Evolutionary conservation across 179 eudicot genomes (phyloP), one percentile per base, ranked within the genome.

Genomic region (Spinacia oleracea): DNA sequence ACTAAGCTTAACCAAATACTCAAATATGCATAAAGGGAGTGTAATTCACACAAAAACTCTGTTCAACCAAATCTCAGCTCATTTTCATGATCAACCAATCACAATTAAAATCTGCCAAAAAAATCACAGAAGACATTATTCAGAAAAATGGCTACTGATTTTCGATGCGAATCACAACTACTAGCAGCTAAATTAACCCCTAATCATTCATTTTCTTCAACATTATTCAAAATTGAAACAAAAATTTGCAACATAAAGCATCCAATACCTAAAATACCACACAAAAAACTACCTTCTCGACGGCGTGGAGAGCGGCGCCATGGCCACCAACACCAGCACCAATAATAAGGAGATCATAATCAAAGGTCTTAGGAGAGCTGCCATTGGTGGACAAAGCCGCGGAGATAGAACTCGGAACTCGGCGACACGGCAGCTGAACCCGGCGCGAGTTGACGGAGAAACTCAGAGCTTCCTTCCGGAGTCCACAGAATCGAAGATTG

Each of bases 321-420:
- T 95, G 98, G 18, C 98, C 98, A 21, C 98, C 98, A 42, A 95
- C 98, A 1, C 98, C 98, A 73, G 98, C 98, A 38, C 98, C 98
- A 67, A 93, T 92, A 56, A 96, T 92, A 8, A 93, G 90, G 80
- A 96, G 88, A 80, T 96, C 99, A 55, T 93, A 96, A 77, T 96
- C 99, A 53, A 93, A 96, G 4, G 86, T 86, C 73, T 77, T 84
- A 16, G 86, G 66, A 69, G 91, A 55, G 59, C 82, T 65, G 11
- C 95, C 90, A 45, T 89, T 88, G 53, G 88, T 72, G 25, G 86
- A 53, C 15, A 86, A 51, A 55, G 89, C 86, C 29, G 91, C 82
- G 59, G 88, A 81, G 15, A 77, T 78, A 23, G 67, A 88, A 31
- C 25, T 64, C 53, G 75, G 68, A 72, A 59, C 31, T 29, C 81